A percentile compares a stretch with the other conserved stretches of the same genome.
Conservation (phyloP, 2,329 filamentous ascomycete species). For the Fusarium foetens region DNA sequence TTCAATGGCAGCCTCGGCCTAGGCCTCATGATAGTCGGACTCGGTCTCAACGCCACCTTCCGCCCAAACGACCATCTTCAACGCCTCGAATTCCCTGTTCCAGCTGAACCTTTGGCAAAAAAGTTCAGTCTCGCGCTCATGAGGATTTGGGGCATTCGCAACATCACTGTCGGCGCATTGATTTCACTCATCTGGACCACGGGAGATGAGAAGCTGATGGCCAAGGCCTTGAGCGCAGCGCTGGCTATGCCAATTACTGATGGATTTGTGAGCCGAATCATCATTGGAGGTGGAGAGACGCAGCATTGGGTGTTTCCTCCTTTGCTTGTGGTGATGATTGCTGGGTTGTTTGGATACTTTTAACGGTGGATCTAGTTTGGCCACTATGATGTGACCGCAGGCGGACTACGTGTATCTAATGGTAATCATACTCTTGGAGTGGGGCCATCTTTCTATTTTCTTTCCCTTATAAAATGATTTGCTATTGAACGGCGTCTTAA, state of each 20-base stretch:
- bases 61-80: constrained; percentile 9
- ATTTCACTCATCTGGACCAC: background rate
- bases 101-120: constrained; percentile 3
- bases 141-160: constrained; percentile 18
- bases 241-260: constrained; percentile 7
- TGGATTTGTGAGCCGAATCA: constrained; percentile 2
- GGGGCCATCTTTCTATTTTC: too few relatives aligned
- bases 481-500: too few relatives aligned
- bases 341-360: constrained; percentile 8
- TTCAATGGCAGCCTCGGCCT: constrained; percentile 11
- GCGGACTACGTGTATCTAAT: too few relatives aligned
- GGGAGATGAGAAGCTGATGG: background rate
- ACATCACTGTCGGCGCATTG: constrained; percentile 9
- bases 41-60: constrained; percentile 17
- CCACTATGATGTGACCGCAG: too few relatives aligned
- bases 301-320: constrained; percentile 25
- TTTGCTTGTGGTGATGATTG: background rate
- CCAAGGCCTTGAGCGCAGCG: background rate
- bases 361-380: background rate
- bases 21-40: background rate
- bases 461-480: too few relatives aligned
- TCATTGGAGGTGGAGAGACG: constrained; percentile 5
- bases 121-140: constrained; percentile 14
- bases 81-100: constrained; percentile 7
- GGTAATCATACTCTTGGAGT: too few relatives aligned